These are phyloP conservation scores for Trichoderma sp. DNA, from an alignment of 2,329 filamentous ascomycete species.

Conservation along the genomic window DNA sequence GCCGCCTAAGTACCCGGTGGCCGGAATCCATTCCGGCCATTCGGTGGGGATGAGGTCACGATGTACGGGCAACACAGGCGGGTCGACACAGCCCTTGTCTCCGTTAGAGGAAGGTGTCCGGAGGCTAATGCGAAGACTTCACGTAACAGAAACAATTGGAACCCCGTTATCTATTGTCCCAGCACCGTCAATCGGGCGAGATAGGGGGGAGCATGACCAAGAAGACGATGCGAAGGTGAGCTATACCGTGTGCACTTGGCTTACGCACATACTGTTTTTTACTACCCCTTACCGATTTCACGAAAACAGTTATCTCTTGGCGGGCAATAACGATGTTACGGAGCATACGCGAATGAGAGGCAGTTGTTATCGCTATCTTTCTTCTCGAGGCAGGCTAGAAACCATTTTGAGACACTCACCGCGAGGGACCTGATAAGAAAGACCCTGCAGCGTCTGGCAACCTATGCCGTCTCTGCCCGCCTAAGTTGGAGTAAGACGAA, in stretches of 20 bases:
- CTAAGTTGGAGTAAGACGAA: constrained; percentile 24
- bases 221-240: not conserved
- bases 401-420: not conserved
- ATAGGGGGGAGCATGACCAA: constrained; percentile 19
- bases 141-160: constrained; percentile 36
- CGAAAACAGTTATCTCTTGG: not conserved
- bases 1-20: constrained; percentile 53
- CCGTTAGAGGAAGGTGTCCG: constrained; percentile 30
- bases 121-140: constrained; percentile 29
- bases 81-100: constrained; percentile 30
- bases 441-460: not conserved
- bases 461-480: constrained; percentile 35
- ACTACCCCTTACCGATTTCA: not conserved
- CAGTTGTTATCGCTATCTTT: not conserved
- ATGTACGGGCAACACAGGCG: constrained; percentile 32
- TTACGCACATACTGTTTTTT: not conserved
- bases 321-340: not conserved
- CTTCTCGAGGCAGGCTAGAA: not conserved
- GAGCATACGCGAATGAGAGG: not conserved
- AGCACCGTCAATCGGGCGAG: not conserved
- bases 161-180: constrained; percentile 11
- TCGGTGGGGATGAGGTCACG: constrained; percentile 37
- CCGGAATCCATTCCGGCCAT: constrained; percentile 55
- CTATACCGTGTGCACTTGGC: not conserved
- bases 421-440: not conserved